These are phyloP conservation scores for Lipomyces yamadae DNA, from an alignment of 805 yeast species.

Conservation along the genomic window DNA sequence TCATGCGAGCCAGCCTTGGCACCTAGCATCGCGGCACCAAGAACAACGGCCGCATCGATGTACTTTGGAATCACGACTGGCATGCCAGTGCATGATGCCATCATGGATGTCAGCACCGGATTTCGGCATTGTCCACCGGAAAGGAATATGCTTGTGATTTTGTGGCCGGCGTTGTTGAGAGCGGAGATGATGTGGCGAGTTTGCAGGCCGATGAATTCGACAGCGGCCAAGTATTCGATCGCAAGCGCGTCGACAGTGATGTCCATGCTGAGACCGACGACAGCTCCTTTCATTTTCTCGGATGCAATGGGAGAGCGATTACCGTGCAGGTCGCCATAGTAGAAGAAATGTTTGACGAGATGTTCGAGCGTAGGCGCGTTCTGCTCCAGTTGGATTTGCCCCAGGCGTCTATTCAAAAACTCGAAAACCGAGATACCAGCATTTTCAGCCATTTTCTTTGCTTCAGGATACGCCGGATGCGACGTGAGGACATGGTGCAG, in stretches of 20 bases:
- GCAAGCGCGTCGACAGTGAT: slow-evolving; percentile 83
- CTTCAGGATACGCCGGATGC: slow-evolving; percentile 84
- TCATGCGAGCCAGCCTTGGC: slow-evolving; percentile 84
- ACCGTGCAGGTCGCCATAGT: slow-evolving; percentile 96
- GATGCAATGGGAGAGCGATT: slow-evolving; percentile 98
- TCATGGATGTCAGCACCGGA: slow-evolving; percentile 80
- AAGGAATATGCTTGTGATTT: slow-evolving; percentile 76
- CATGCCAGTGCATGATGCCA: slow-evolving; percentile 90
- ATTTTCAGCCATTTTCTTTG: slow-evolving; percentile 68
- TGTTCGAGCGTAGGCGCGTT: slow-evolving; percentile 74
- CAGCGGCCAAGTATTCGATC: slow-evolving; percentile 84
- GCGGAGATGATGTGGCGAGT: slow-evolving; percentile 92
- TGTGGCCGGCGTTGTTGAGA: slow-evolving; percentile 81
- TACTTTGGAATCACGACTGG: slow-evolving; percentile 93
- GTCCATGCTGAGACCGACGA: slow-evolving; percentile 94
- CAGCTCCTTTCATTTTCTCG: slow-evolving; percentile 87
- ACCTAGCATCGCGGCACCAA: slow-evolving; percentile 93
- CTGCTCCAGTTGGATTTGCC: slow-evolving; percentile 61
- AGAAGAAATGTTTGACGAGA: slow-evolving; percentile 81
- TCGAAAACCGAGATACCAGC: slow-evolving; percentile 79
- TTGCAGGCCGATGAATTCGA: slow-evolving; percentile 97
- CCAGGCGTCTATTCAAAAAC: slow-evolving; percentile 75
- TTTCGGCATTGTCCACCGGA: slow-evolving; percentile 98
- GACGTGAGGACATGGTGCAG: slow-evolving; percentile 84
- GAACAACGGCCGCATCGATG: slow-evolving; percentile 95